Base-by-base conservation (phyloP, 441 rosid species). In the Aleurites moluccanus region DNA sequence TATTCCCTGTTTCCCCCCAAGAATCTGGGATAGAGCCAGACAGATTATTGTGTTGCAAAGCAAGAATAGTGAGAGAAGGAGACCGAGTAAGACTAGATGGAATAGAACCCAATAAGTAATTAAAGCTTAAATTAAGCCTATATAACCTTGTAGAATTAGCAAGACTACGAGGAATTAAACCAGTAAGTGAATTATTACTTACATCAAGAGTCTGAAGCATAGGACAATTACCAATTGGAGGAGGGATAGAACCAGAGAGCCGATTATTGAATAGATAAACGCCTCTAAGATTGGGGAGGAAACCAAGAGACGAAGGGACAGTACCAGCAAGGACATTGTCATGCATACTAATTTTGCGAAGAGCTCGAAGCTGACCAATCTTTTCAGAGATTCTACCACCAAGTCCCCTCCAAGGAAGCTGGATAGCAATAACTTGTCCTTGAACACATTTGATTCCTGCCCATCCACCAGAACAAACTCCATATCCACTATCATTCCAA, bases 401-500 rank as follows among this genome's bases (percentile, higher is more conserved):
- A 28, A 94, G 86, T 61, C 88, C 83, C 69, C 81, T 92, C 98
- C 97, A 93, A 3, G 98, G 97, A 40, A 93, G 96, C 68, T 92
- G 94, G 68, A 93, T 82, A 1, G 89, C 92, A 4, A 92, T 90
- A 3, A 93, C 96, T 70, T 87, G 88, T 15, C 98, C 97, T 33
- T 88, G 83, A 49, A 91, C 94, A 81, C 97, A 93, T 75, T 93
- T 92, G 84, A 93, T 87, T 6, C 98, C 98, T n/a, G 67, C 78
- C 98, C 98, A 93, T 10, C 91, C 87, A 18, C 97, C 98, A 14
- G 98, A 87, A 47, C 98, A 94, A 80, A 91, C 94, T 20, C 84
- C 92, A 65, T 75, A 78, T 4, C 93, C 90, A 62, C 89, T 86
- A n/a, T 83, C 91, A 18, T 92, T 92, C 97, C 98, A 94, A 88